These are phyloP conservation scores for Papiliotrema laurentii DNA, from an alignment of 1,284 basidiomycete species.

Conservation along the genomic window DNA sequence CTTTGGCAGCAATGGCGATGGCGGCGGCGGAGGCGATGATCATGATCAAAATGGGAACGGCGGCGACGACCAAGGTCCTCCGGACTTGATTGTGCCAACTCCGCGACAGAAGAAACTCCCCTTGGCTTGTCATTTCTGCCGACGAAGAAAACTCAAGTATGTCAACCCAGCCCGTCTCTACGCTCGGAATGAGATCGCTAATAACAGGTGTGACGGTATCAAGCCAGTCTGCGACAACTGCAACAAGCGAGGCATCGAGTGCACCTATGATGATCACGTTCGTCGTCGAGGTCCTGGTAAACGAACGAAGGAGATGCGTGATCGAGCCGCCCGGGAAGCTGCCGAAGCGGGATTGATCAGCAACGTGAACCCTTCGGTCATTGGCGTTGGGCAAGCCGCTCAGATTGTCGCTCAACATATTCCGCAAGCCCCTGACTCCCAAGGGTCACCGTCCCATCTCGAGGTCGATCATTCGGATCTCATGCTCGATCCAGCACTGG, in stretches of 20 bases:
- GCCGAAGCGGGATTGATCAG: conserved; percentile 25
- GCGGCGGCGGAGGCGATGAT: conserved; percentile 5
- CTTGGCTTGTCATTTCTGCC: conserved; percentile 50
- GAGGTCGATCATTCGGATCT: background rate
- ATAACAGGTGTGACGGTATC: conserved; percentile 42
- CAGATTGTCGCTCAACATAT: background rate
- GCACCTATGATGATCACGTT: conserved; percentile 47
- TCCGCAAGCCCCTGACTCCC: background rate
- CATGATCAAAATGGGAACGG: conserved; percentile 8
- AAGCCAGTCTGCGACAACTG: conserved; percentile 48
- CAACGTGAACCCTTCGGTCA: conserved; percentile 4
- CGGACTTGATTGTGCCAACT: background rate
- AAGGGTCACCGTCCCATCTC: background rate
- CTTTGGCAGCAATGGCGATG: conserved; percentile 3
- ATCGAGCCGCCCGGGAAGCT: conserved; percentile 35
- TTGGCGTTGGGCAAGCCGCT: background rate
- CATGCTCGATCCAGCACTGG: conserved; percentile 24
- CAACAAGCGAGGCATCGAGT: conserved; percentile 35
- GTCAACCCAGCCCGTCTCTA: conserved; percentile 23
- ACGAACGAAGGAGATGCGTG: conserved; percentile 47
- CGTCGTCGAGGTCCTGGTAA: conserved; percentile 50
- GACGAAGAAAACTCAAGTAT: conserved; percentile 48
- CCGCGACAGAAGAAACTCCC: conserved; percentile 34
- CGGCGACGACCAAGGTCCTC: conserved; percentile 1
- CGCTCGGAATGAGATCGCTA: background rate